These are phyloP conservation scores for Saccharomyces hybrid DNA, from an alignment of 1,139 yeast species.

Conservation along the genomic window DNA sequence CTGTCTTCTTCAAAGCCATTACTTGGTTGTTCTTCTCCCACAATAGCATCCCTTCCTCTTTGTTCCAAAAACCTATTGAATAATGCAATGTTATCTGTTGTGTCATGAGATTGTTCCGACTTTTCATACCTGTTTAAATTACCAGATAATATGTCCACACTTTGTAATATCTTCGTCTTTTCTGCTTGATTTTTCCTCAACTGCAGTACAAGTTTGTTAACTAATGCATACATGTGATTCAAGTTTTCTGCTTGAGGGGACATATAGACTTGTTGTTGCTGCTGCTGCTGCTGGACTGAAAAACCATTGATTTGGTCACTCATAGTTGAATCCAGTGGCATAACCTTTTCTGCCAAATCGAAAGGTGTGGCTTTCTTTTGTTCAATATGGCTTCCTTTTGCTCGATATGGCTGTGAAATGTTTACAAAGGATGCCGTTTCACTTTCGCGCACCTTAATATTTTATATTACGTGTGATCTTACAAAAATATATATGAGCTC, in stretches of 20 bases:
- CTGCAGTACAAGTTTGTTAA: constrained; percentile 15
- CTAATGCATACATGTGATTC: constrained; percentile 20
- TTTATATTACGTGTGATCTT: background rate
- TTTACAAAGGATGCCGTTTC: background rate
- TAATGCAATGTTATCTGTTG: constrained; percentile 12
- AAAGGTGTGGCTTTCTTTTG: background rate
- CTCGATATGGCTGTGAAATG: background rate
- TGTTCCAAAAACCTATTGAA: constrained; percentile 15
- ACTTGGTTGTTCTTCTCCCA: background rate
- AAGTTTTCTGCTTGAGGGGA: constrained; percentile 28
- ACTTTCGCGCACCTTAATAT: background rate
- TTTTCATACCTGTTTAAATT: constrained; percentile 7
- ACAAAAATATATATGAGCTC: background rate
- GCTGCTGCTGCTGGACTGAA: background rate
- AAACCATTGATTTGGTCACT: background rate
- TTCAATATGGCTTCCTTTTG: background rate
- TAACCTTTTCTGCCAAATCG: background rate
- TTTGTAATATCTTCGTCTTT: constrained; percentile 16
- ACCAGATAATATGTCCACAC: constrained; percentile 17
- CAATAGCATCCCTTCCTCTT: constrained; percentile 2
- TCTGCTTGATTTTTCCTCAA: constrained; percentile 17
- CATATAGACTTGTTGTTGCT: constrained; percentile 19
- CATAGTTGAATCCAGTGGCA: background rate
- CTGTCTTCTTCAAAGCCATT: constrained; percentile 1
- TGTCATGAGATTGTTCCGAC: constrained; percentile 2